Evolutionary conservation across 2,329 filamentous ascomycete genomes (phyloP).

Genomic region (Fusarium torreyae): DNA sequence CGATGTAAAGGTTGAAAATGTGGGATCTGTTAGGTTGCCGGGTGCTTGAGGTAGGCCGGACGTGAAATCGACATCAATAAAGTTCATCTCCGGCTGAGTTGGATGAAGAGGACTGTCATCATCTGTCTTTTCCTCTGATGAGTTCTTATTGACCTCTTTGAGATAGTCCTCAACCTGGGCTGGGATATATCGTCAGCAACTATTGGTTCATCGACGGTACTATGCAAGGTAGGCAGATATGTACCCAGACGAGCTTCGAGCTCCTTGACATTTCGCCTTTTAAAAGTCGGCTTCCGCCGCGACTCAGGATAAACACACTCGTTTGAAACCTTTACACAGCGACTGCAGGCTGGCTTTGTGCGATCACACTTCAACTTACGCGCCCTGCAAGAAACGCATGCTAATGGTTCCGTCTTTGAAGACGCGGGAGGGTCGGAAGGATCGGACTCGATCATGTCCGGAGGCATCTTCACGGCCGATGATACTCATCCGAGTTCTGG

Average conservation of each 20-base stretch:
- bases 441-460: conserved; percentile 45
- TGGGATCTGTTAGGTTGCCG: conserved; percentile 18
- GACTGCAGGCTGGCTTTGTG: conserved; percentile 81
- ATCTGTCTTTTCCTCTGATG: conserved; percentile 45
- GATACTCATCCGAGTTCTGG: conserved; percentile 34
- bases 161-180: conserved; percentile 87
- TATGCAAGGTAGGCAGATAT: conserved; percentile 33
- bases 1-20: conserved; percentile 33
- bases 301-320: conserved; percentile 92
- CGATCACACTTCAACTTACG: conserved; percentile 93
- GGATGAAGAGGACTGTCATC: conserved; percentile 46
- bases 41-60: conserved; percentile 13
- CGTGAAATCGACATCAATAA: conserved; percentile 25
- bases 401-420: conserved; percentile 67
- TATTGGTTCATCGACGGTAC: not conserved
- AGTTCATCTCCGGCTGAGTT: conserved; percentile 28
- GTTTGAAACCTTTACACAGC: conserved; percentile 80
- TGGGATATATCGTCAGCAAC: conserved; percentile 53
- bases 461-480: conserved; percentile 34
- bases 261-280: conserved; percentile 91
- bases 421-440: conserved; percentile 32
- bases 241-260: conserved; percentile 88
- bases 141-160: conserved; percentile 71
- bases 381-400: conserved; percentile 86
- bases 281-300: conserved; percentile 88